Evolutionary conservation across 176 grass and related monocot species (phyloP).

Genomic region (Chloris gayana): DNA sequence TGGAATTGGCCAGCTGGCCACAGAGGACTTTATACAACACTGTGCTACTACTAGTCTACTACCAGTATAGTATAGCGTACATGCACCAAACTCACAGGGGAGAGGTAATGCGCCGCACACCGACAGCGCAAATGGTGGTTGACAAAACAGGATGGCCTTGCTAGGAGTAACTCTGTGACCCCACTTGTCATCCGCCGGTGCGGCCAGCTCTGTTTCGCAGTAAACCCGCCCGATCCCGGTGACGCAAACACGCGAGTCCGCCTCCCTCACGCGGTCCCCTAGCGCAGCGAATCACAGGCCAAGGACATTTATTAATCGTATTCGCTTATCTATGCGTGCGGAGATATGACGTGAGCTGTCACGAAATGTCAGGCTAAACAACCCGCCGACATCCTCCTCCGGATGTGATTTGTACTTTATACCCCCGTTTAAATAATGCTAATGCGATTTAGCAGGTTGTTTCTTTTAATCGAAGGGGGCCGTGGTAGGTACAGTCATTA

Average conservation of each 20-base stretch:
- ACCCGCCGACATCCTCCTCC: conserved; percentile 2
- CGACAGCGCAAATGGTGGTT: not conserved
- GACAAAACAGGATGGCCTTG: not conserved
- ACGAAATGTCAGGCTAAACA: conserved; percentile 32
- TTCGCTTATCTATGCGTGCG: not conserved
- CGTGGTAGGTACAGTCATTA: not conserved
- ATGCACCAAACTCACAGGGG: not conserved
- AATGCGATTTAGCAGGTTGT: not conserved
- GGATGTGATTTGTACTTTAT: not conserved
- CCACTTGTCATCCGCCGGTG: not conserved
- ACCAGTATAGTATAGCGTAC: too few species aligned
- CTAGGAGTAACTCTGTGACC: too few species aligned
- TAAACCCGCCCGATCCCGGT: not conserved
- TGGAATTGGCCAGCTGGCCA: too few species aligned
- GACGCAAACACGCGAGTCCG: not conserved
- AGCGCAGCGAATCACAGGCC: not conserved
- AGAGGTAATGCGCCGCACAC: not conserved
- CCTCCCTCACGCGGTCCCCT: not conserved
- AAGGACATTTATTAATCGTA: not conserved
- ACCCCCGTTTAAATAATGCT: not conserved
- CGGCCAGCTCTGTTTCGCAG: not conserved
- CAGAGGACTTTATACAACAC: too few species aligned
- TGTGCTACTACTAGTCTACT: too few species aligned
- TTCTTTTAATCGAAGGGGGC: too few species aligned
- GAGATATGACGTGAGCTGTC: conserved; percentile 35